Base-by-base conservation (phyloP, 108 stramenopile genomes). In the Heterococcus sp. region DNA sequence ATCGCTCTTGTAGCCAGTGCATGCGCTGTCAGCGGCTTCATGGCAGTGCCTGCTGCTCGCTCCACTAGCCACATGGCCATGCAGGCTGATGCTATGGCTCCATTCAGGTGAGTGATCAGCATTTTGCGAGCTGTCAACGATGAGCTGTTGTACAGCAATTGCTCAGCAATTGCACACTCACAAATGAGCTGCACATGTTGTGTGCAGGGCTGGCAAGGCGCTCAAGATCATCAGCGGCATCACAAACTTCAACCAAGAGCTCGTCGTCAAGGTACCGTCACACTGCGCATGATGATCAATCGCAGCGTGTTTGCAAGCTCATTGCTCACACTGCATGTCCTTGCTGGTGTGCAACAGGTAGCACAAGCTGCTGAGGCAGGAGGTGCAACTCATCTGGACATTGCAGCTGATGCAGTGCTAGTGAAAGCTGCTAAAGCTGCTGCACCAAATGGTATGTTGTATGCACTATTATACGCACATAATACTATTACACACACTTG, bases 331-430 rank as follows among this genome's bases (percentile, higher is more conserved):
- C n/a, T n/a, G n/a, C n/a, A n/a, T n/a, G n/a, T n/a, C n/a, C n/a
- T n/a, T n/a, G n/a, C n/a, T n/a, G n/a, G n/a, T n/a, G n/a, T n/a
- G n/a, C n/a, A n/a, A n/a, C n/a, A n/a, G n/a, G n/a, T 87, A 14
- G 85, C 84, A 1, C 21, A 38, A 37, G 87, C 87, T 14, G 82
- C 87, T 2, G 66, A 66, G 28, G 68, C 75, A 1, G 87, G 87
- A 37, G 87, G 87, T 2, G 87, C 85, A 36, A 86, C 87, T 8
- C 87, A 87, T 70, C 37, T 87, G 68, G 87, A 87, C 72, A 86
- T 87, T 73, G 87, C 87, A 2, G 82, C 81, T 35, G 84, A 85
- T 31, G 75, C 87, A 4, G 85, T 86, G 11, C 39, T 87, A 46
- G 87, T 87, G 31, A 32, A 33, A 3, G 21, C 63, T 2, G 79